Evolutionary conservation across 169 alveolate genomes (phyloP), one percentile per base, ranked within the genome.

Genomic region (Perkinsus chesapeaki): DNA sequence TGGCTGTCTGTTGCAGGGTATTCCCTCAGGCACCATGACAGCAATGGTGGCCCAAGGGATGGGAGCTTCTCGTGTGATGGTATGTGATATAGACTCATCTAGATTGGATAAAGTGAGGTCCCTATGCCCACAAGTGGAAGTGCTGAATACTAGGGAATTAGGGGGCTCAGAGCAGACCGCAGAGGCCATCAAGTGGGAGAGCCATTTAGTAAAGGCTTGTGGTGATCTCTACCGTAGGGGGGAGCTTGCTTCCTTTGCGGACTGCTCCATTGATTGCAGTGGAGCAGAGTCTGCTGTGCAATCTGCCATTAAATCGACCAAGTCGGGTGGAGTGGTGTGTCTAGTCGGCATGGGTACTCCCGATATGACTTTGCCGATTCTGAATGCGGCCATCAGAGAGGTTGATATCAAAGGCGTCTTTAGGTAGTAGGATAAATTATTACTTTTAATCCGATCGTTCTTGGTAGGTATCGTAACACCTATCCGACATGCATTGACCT

Each of bases 201-300:
- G 3, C 36, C 82, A 5, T 34, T 23, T 60, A 23, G 27, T 0
- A 0, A 12, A 27, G 31, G 27, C 82, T 16, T 43, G 23, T 1
- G 82, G 82, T 20, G 3, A 12, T 39, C n/a, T 39, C 34, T 36
- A 0, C 92, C 34, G 1, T 36, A 90, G 82, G 31, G 82, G 27
- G 3, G 3, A 20, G 36, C 3, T 60, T 34, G 82, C 37, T 9
- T 60, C 82, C 31, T 60, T 34, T 16, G 82, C 82, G 36, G 92
- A 90, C 92, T 90, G 92, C 92, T 27, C 48, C 47, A 90, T 90
- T 0, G 92, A 90, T 36, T 90, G 92, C 92, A 38, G 92, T 90
- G 92, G 92, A 16, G 92, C 43, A 7, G 39, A 34, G 48, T 0
- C 36, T 10, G 92, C 92, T 37, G 43, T 90, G 5, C 34, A 27